Evolutionary conservation across 1,139 yeast species (phyloP).

Genomic region (Cylindricascospora bacillispora): DNA sequence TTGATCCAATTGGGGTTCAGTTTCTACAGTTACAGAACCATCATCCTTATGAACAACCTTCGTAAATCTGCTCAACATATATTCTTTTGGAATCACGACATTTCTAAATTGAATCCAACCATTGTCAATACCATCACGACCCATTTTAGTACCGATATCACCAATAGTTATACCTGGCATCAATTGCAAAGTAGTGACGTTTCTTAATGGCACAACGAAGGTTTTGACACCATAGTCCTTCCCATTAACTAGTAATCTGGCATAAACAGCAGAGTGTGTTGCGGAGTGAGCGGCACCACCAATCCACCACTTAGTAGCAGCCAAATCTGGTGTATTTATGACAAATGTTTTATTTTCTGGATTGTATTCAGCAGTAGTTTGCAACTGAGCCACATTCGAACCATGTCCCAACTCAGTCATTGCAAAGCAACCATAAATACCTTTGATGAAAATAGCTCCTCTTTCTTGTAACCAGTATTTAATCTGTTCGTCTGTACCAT

Average conservation of each 20-base stretch:
- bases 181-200: constrained; percentile 48
- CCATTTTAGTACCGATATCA: constrained; percentile 92
- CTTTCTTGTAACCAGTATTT: constrained; percentile 61
- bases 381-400: constrained; percentile 82
- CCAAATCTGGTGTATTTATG: constrained; percentile 76
- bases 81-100: constrained; percentile 73
- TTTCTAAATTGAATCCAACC: constrained; percentile 87
- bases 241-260: constrained; percentile 68
- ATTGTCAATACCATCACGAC: constrained; percentile 68
- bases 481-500: constrained; percentile 50
- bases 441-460: constrained; percentile 54
- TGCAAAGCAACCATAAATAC: constrained; percentile 80
- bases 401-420: constrained; percentile 96
- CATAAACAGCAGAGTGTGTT: constrained; percentile 70
- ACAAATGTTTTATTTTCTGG: constrained; percentile 50
- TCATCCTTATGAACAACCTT: constrained; percentile 42
- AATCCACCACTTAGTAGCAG: constrained; percentile 97
- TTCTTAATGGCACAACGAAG: constrained; percentile 81
- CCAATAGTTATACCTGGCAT: constrained; percentile 75
- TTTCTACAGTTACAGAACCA: constrained; percentile 43
- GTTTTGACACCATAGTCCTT: constrained; percentile 86
- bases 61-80: constrained; percentile 71
- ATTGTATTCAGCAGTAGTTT: constrained; percentile 82
- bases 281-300: constrained; percentile 96
- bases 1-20: constrained; percentile 69